These are phyloP conservation scores for Penicillium crustosum DNA, from an alignment of 2,329 filamentous ascomycete species.

Conservation along the genomic window DNA sequence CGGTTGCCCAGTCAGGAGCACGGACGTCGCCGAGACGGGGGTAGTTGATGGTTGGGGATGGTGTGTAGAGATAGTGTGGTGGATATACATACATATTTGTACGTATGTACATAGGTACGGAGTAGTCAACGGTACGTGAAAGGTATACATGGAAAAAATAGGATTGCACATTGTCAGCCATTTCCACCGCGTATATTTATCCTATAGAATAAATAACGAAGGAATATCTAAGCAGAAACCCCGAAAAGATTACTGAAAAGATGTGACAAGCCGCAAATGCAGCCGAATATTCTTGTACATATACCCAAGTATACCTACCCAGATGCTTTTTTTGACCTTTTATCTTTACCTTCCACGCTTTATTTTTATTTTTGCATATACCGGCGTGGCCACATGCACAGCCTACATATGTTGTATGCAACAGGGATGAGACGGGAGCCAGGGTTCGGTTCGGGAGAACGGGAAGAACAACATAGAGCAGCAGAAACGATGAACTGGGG, in stretches of 20 bases:
- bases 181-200: too few relatives aligned
- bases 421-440: not conserved
- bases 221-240: too few relatives aligned
- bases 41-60: not conserved
- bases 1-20: constrained; percentile 3
- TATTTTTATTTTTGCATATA: not conserved
- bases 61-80: not conserved
- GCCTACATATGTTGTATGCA: not conserved
- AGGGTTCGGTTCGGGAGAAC: not conserved
- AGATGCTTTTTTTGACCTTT: not conserved
- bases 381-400: not conserved
- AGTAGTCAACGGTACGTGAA: too few relatives aligned
- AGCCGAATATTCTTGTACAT: too few relatives aligned
- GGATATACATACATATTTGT: not conserved
- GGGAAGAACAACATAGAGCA: not conserved
- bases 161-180: too few relatives aligned
- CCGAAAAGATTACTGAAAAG: too few relatives aligned
- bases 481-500: too few relatives aligned
- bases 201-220: too few relatives aligned
- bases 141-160: too few relatives aligned
- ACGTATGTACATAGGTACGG: not conserved
- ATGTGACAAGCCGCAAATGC: too few relatives aligned
- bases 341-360: not conserved
- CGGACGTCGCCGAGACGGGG: constrained; percentile 1
- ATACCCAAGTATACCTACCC: not conserved